Evolutionary conservation across 208 protist species (phyloP), one percentile per base, ranked within the genome.

Genomic region (Crithidia expoeki): DNA sequence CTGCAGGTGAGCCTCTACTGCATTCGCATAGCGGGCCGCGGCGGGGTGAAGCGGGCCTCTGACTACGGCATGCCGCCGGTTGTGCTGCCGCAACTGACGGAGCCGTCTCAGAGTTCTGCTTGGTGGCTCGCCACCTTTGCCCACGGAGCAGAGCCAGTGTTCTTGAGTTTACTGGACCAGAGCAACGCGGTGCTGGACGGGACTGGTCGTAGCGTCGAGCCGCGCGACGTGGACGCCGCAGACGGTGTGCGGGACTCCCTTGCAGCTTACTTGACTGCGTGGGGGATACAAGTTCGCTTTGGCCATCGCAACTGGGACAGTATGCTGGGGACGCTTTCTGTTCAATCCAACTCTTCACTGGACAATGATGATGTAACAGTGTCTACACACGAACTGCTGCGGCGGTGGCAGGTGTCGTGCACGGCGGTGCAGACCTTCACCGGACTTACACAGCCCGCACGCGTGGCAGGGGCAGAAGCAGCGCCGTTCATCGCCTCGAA

Each of bases 1-100:
- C 69, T 87, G 58, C 68, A 65, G 21, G 62, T 86, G 47, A 75
- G 68, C 40, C 68, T 90, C 30, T 94, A 94, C 76, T 92, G 86
- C 68, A 66, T 75, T 38, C 64, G 74, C 32, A 60, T 53, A 40
- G 47, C 61, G 19, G 69, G 72, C 36, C 32, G 77, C 28, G 67
- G 76, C 33, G 72, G 81, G 4, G 40, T 49, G 14, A 62, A 67
- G 52, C 66, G 62, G 27, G 60, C 67, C 1, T 36, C 57, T 1
- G 65, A 74, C 32, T 68, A 65, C 32, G 68, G 65, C 53, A 46
- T 75, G 47, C 64, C 78, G 17, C 60, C 68, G 11, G 38, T 71
- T 7, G 49, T 55, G 30, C 69, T 81, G 67, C 80, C 80, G 5
- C 36, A 14, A 33, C 23, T 78, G 6, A 33, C 57, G 33, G 62